Conservation (phyloP, 148 eudicot species). For the Spergularia marina region DNA sequence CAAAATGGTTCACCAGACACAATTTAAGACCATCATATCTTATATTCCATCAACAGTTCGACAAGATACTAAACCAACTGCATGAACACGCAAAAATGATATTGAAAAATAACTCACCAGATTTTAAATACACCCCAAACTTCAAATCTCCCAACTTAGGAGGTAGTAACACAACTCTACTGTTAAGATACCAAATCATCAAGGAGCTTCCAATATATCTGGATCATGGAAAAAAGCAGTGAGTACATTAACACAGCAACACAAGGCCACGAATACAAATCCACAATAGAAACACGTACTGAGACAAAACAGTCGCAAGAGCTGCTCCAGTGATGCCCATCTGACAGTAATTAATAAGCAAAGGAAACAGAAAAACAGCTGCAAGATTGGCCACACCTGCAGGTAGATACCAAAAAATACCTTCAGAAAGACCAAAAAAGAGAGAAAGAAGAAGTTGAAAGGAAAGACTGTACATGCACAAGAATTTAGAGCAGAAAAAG, state of each 20-base stretch:
- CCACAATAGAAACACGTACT: constrained; percentile 46
- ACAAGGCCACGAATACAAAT: background rate
- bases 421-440: background rate
- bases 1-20: background rate
- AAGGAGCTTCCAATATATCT: constrained; percentile 70
- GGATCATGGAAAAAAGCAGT: constrained; percentile 15
- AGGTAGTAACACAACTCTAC: constrained; percentile 67
- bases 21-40: background rate
- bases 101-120: constrained; percentile 41
- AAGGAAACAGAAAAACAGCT: constrained; percentile 73
- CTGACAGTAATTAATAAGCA: constrained; percentile 60
- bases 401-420: constrained; percentile 1
- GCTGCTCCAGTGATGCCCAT: constrained; percentile 93
- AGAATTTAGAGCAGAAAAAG: background rate
- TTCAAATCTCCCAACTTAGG: constrained; percentile 68
- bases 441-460: background rate
- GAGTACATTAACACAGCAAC: too few relatives aligned
- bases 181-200: constrained; percentile 71
- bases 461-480: background rate
- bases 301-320: constrained; percentile 78
- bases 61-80: too few relatives aligned
- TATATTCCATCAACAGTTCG: background rate
- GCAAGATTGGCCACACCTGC: constrained; percentile 81
- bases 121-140: constrained; percentile 78
- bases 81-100: too few relatives aligned